Base-by-base conservation (phyloP, 352 stramenopile genomes). In the Phytopythium litorale region DNA sequence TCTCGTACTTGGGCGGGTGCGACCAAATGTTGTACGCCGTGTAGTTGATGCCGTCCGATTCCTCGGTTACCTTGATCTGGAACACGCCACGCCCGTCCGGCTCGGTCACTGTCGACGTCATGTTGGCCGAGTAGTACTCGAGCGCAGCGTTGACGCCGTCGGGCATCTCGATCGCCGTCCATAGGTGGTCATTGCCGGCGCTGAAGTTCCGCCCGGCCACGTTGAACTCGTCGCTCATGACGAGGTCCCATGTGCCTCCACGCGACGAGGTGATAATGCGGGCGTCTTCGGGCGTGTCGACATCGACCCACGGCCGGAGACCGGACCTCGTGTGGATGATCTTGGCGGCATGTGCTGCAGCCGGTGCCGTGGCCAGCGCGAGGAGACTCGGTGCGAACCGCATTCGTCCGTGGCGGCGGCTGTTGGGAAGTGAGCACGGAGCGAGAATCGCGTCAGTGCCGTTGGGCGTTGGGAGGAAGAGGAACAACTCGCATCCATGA, bases 61-160 rank as follows among this genome's bases (percentile, higher is more conserved):
- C 60, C 38, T 84, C 65, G 46, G 62, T 63, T 6, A 69, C 64
- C 54, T 78, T 67, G 56, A 82, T 82, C 35, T 67, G 61, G 30
- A 82, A 73, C 0, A 76, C 63, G 19, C 71, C 66, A 12, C 65
- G 62, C 30, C 64, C 70, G 46, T 79, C 71, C 7, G 60, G 49
- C 4, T 84, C 75, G 3, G 43, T 66, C 23, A 75, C 75, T 2
- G 75, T 82, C 23, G 60, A 66, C 15, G 76, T 78, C 69, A 92
- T 94, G 35, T 79, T 88, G 56, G 78, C 70, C 55, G 94, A 96
- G 74, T 98, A 98, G 74, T 96, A 97, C 52, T 98, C 91, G 25
- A 98, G 73, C 3, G 91, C 91, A 1, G 74, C 70, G 48, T 76
- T 79, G 21, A 74, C 66, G 35, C 71, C 71, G 38, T 78, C 71